Conservation (phyloP, 1,139 yeast species). For the Suhomyces bolitotheri region DNA sequence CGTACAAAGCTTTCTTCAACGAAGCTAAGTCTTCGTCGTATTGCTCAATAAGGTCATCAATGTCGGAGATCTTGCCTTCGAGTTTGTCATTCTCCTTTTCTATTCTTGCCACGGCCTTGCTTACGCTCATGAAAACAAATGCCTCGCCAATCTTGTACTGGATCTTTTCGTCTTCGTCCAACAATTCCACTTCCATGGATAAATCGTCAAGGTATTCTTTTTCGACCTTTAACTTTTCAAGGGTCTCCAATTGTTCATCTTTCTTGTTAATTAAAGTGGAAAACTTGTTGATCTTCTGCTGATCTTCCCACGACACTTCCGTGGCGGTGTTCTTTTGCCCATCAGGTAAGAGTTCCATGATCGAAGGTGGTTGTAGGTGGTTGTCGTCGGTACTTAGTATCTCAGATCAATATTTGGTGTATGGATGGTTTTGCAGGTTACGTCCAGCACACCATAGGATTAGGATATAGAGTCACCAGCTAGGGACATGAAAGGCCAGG, state of each 20-base stretch:
- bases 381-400: conserved; percentile 1
- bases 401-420: not conserved
- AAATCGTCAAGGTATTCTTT: conserved; percentile 90
- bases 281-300: conserved; percentile 82
- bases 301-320: conserved; percentile 88
- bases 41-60: conserved; percentile 50
- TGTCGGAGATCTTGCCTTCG: conserved; percentile 46
- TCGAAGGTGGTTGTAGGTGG: not conserved
- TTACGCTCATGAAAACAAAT: conserved; percentile 66
- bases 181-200: conserved; percentile 76
- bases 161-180: conserved; percentile 76
- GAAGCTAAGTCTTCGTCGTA: conserved; percentile 55
- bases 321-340: conserved; percentile 64
- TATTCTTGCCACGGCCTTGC: conserved; percentile 63
- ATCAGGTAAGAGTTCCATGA: conserved; percentile 60
- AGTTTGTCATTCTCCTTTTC: conserved; percentile 60
- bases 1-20: conserved; percentile 74
- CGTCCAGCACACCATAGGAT: too few relatives aligned
- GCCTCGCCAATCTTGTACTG: conserved; percentile 75
- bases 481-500: too few relatives aligned
- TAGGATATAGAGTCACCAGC: too few relatives aligned
- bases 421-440: too few relatives aligned
- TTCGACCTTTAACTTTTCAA: conserved; percentile 58
- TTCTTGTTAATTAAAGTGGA: conserved; percentile 76
- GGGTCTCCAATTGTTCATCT: conserved; percentile 54